Percentiles rank a stretch among this genome's conserved stretches.
Conservation (phyloP, 345 rosid species). For the Eucalyptus caleyi region DNA sequence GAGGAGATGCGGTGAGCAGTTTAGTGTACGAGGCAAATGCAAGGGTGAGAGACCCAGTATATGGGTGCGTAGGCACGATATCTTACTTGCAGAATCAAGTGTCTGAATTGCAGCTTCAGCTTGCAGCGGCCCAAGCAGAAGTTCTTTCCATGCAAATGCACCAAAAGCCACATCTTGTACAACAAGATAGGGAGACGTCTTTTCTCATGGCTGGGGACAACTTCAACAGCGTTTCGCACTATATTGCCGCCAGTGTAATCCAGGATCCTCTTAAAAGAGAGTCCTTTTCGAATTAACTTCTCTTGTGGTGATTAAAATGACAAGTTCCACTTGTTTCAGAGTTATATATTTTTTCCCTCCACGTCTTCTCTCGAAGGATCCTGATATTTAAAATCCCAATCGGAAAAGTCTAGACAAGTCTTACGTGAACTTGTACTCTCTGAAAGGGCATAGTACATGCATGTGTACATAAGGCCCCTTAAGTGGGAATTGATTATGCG, state of each 20-base stretch:
- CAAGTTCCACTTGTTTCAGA: not conserved
- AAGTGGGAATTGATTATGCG: not conserved
- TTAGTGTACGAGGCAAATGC: conserved; percentile 56
- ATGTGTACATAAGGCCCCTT: not conserved
- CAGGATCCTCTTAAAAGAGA: conserved; percentile 68
- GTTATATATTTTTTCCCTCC: not conserved
- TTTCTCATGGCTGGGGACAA: conserved; percentile 14
- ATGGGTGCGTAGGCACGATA: conserved; percentile 55
- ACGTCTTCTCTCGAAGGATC: not conserved
- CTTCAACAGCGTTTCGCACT: conserved; percentile 14
- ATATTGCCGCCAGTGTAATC: conserved; percentile 30
- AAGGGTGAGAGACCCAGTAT: conserved; percentile 51
- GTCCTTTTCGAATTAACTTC: conserved; percentile 54
- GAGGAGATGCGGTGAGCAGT: conserved; percentile 56
- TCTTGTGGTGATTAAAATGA: not conserved
- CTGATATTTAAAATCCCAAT: not conserved
- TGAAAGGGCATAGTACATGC: not conserved
- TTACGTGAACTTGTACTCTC: not conserved
- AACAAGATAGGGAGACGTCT: conserved; percentile 24
- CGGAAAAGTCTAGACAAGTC: not conserved
- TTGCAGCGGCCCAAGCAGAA: conserved; percentile 52
- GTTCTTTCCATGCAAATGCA: conserved; percentile 51
- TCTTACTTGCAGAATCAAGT: conserved; percentile 48
- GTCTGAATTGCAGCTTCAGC: conserved; percentile 44
- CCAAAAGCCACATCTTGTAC: conserved; percentile 9